Conservation (phyloP, 768 basidiomycete genomes). For the Candolleomyces aberdarensis region DNA sequence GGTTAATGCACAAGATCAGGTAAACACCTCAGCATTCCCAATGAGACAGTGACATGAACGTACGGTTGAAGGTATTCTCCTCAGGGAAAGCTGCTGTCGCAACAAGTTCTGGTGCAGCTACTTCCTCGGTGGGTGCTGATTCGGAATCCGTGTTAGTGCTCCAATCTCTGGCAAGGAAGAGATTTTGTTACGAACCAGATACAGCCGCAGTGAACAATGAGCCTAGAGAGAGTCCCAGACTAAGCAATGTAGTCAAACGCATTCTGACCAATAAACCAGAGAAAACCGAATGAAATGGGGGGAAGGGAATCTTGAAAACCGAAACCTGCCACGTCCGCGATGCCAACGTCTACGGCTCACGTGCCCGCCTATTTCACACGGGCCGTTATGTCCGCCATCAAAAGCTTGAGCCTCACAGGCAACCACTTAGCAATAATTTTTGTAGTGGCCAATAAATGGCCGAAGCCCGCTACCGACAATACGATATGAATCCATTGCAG, state of each 20-base stretch:
- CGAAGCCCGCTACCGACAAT: too few relatives aligned
- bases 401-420: too few relatives aligned
- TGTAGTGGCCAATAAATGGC: too few relatives aligned
- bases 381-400: neutral
- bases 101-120: slow-evolving; percentile 47
- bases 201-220: slow-evolving; percentile 19
- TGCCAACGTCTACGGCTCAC: neutral
- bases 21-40: slow-evolving; percentile 14
- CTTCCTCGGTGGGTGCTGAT: slow-evolving; percentile 23
- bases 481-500: too few relatives aligned
- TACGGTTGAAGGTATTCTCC: slow-evolving; percentile 74
- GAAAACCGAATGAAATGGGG: slow-evolving; percentile 1
- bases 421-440: too few relatives aligned
- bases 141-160: slow-evolving; percentile 7
- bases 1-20: neutral
- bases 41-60: slow-evolving; percentile 26
- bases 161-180: neutral
- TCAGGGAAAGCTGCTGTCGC: slow-evolving; percentile 62
- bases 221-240: slow-evolving; percentile 22
- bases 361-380: slow-evolving; percentile 1
- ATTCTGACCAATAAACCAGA: slow-evolving; percentile 18
- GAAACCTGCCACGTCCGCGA: slow-evolving; percentile 20
- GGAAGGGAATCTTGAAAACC: neutral
- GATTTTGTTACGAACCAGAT: slow-evolving; percentile 17
- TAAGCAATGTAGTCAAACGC: slow-evolving; percentile 23